These are phyloP conservation scores for Coniosporium apollinis DNA, from an alignment of 495 filamentous ascomycete species.

Conservation along the genomic window DNA sequence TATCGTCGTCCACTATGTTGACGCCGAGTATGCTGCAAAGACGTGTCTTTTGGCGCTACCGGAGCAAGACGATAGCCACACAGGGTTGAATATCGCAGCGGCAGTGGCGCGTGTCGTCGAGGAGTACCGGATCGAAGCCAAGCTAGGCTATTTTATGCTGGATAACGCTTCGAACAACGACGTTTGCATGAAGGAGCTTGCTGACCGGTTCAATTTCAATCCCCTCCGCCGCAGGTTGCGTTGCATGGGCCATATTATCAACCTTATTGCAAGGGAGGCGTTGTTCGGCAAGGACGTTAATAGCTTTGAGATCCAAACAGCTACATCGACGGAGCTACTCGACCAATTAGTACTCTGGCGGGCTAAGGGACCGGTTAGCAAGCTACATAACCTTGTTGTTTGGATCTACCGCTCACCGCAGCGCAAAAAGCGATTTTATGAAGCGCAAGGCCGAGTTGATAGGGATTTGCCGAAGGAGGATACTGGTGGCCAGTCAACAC, in stretches of 20 bases:
- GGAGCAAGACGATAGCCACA: slow-evolving; percentile 1
- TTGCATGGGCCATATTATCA: slow-evolving; percentile 7
- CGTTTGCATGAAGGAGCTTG: slow-evolving; percentile 2
- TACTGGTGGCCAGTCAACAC: slow-evolving; percentile 2
- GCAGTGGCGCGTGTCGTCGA: slow-evolving; percentile 2
- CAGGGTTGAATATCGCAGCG: slow-evolving; percentile 3
- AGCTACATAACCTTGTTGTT: slow-evolving; percentile 8
- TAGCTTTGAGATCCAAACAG: not conserved
- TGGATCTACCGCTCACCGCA: slow-evolving; percentile 5
- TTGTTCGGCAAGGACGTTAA: slow-evolving; percentile 3
- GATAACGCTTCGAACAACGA: slow-evolving; percentile 9
- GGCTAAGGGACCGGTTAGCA: slow-evolving; percentile 5
- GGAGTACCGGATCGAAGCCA: slow-evolving; percentile 1
- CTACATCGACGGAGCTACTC: slow-evolving; percentile 1
- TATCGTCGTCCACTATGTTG: slow-evolving; percentile 3
- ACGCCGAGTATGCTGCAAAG: not conserved
- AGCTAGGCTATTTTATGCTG: slow-evolving; percentile 8
- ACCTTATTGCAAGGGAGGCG: slow-evolving; percentile 5
- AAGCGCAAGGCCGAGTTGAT: not conserved
- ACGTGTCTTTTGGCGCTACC: slow-evolving; percentile 3
- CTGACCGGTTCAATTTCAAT: slow-evolving; percentile 3
- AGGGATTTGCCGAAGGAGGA: not conserved
- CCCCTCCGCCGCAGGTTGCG: slow-evolving; percentile 3
- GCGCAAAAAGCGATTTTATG: slow-evolving; percentile 1
- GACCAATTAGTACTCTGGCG: slow-evolving; percentile 2